These are phyloP conservation scores for Linnemannia zychae DNA, from an alignment of 192 early-diverging fungal species.

Conservation along the genomic window DNA sequence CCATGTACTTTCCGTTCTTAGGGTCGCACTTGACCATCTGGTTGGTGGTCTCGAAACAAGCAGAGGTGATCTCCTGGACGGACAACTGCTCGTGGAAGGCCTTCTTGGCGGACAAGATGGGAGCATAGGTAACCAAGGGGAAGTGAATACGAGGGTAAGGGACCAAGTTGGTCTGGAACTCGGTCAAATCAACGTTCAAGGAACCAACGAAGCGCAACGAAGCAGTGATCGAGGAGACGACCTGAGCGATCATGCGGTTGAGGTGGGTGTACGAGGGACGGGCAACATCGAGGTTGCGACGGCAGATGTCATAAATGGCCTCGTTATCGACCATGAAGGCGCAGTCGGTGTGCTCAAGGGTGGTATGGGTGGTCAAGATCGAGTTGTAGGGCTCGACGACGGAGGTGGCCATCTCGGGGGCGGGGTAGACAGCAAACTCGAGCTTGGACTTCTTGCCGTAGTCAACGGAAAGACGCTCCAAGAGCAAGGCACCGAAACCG, in stretches of 20 bases:
- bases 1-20: conserved; percentile 98
- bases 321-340: conserved; percentile 99
- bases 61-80: conserved; percentile 94
- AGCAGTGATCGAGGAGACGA: conserved; percentile 99
- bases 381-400: conserved; percentile 99
- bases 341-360: conserved; percentile 99
- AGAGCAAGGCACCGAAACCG: conserved; percentile 97
- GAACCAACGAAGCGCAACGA: conserved; percentile 99
- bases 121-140: conserved; percentile 98
- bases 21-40: conserved; percentile 99
- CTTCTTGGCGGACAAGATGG: conserved; percentile 95
- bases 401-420: conserved; percentile 96
- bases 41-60: conserved; percentile 98
- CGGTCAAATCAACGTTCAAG: conserved; percentile 98
- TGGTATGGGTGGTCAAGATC: conserved; percentile 99
- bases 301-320: conserved; percentile 99
- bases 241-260: conserved; percentile 98
- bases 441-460: conserved; percentile 99
- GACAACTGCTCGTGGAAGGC: conserved; percentile 96
- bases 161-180: conserved; percentile 99
- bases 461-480: conserved; percentile 99
- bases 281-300: conserved; percentile 97
- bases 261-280: conserved; percentile 98
- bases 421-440: conserved; percentile 99
- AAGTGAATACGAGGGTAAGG: conserved; percentile 99